A percentile compares a stretch with the other conserved stretches of the same genome.
These are phyloP conservation scores for Aquilaria malaccensis DNA, from an alignment of 345 rosid species.

Conservation along the genomic window DNA sequence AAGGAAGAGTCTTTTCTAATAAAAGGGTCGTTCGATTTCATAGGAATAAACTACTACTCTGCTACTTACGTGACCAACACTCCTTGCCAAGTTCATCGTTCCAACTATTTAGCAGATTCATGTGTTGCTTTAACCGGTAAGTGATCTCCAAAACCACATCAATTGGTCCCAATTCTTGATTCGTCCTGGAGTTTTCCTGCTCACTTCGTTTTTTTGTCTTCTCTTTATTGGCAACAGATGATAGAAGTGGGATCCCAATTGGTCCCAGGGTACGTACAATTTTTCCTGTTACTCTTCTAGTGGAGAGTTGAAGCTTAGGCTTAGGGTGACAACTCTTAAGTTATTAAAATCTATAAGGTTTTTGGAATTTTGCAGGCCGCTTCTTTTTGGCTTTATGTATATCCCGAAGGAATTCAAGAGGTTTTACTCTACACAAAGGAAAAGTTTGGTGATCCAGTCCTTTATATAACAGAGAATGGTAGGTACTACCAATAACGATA, in stretches of 20 bases:
- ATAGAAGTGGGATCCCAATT: conserved; percentile 35
- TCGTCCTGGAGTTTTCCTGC: too few species aligned
- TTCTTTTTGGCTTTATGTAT: conserved; percentile 26
- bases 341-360: too few species aligned
- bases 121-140: conserved; percentile 12
- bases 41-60: conserved; percentile 45
- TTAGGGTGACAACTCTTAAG: too few species aligned
- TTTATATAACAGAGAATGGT: conserved; percentile 33
- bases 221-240: conserved; percentile 9
- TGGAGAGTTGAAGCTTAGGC: too few species aligned
- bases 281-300: too few species aligned
- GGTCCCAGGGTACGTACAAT: conserved; percentile 30
- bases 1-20: conserved; percentile 23
- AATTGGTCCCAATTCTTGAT: background rate
- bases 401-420: conserved; percentile 24
- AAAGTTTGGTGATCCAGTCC: conserved; percentile 18
- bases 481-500: background rate
- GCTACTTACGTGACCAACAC: conserved; percentile 21
- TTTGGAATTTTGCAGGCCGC: conserved; percentile 18
- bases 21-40: conserved; percentile 37
- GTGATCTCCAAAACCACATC: background rate
- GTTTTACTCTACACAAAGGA: conserved; percentile 24
- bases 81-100: background rate
- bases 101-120: conserved; percentile 12
- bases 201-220: too few species aligned